Evolutionary conservation across 164 flowering plant species (phyloP), one percentile per base, ranked within the genome.

Genomic region (Echeveria elegans): DNA sequence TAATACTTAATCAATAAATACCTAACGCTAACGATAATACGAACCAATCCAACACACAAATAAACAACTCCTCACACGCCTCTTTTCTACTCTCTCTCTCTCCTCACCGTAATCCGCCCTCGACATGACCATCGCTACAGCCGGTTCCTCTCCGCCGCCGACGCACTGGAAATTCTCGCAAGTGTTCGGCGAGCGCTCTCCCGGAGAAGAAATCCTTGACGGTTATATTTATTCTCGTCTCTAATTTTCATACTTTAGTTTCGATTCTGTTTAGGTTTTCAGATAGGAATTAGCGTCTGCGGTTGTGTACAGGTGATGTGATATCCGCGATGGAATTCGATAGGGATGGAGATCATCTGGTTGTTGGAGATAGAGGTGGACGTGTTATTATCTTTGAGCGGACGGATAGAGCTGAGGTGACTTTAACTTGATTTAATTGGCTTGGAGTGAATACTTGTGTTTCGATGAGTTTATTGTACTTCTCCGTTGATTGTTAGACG

Each of bases 311-410:
- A 87, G 96, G 75, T 72, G 92, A 89, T 77, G 65, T 85, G 21
- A 76, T 87, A 67, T 77, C 92, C n/a, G 75, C 96, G 5, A 69
- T 89, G 37, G 90, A 80, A 16, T 89, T 89, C 53, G 87, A 87
- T 23, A 86, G 81, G 77, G 78, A 58, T 32, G 96, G 96, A 2
- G 83, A 83, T 66, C 77, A 82, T 76, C 77, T 89, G 19, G 96
- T 87, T 4, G 82, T 84, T 60, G 92, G 96, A 63, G 96, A 89
- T 78, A 82, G 70, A 45, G 96, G 87, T 40, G 92, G 92, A 19
- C 89, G 96, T 45, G 75, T 87, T 21, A 82, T 87, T 9, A 77
- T 89, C 18, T 89, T 89, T 36, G 83, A 83, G 62, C 73, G 71
- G 50, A 77, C 73, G 29, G 77, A 79, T 66, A 78, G 64, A n/a